Conservation (phyloP, 2,329 filamentous ascomycete genomes). For the Colletotrichum horii region DNA sequence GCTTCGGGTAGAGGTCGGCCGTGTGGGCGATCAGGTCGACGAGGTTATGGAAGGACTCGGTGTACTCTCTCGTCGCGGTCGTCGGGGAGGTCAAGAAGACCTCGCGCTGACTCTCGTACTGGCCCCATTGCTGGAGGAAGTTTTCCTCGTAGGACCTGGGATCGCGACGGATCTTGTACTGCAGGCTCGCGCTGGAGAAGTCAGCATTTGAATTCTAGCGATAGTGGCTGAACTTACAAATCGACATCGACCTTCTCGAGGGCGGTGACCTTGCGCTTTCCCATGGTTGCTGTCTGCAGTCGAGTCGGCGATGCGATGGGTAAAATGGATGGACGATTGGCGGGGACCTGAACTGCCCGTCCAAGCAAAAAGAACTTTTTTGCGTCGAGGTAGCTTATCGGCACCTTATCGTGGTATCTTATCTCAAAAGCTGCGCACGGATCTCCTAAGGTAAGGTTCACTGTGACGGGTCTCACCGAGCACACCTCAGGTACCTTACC, state of each 20-base stretch:
- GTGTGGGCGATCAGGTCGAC: constrained; percentile 95
- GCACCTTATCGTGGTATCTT: neutral
- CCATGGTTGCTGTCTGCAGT: constrained; percentile 55
- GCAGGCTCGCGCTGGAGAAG: constrained; percentile 73
- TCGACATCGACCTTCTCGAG: constrained; percentile 96
- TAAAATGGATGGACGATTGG: neutral
- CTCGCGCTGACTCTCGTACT: constrained; percentile 90
- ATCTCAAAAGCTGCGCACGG: neutral
- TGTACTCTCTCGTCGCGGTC: constrained; percentile 76
- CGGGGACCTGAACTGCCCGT: neutral
- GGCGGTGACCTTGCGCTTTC: constrained; percentile 87
- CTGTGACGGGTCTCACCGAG: neutral
- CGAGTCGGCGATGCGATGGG: neutral
- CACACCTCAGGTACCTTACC: neutral
- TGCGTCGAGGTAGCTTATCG: neutral
- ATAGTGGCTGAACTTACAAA: constrained; percentile 56
- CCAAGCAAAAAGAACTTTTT: neutral
- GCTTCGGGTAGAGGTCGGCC: constrained; percentile 87
- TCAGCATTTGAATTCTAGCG: constrained; percentile 29
- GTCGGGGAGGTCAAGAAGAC: constrained; percentile 88
- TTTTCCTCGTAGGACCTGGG: constrained; percentile 91
- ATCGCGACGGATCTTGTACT: constrained; percentile 90
- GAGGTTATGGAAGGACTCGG: constrained; percentile 86
- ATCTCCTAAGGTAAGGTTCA: rapidly evolving
- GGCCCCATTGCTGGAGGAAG: constrained; percentile 85